Conservation (phyloP, 2,329 filamentous ascomycete species). For the Talaromyces pinophilus region DNA sequence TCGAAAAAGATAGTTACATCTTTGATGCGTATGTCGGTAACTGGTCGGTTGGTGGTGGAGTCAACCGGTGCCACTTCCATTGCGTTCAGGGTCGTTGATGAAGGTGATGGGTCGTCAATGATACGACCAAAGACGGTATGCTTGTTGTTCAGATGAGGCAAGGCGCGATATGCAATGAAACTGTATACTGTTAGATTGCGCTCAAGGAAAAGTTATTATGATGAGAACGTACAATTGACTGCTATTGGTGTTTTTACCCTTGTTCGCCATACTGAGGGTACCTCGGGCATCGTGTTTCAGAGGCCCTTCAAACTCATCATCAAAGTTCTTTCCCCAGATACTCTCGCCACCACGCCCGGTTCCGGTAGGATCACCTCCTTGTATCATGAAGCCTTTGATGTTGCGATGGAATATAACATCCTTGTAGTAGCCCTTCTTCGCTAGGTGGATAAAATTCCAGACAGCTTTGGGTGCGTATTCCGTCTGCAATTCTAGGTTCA, state of each 20-base stretch:
- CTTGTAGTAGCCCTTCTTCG: constrained; percentile 87
- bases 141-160: constrained; percentile 86
- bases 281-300: constrained; percentile 80
- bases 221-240: constrained; percentile 66
- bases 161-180: constrained; percentile 86
- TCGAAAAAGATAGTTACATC: constrained; percentile 87
- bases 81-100: constrained; percentile 58
- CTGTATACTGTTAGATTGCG: constrained; percentile 28
- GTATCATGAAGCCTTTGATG: constrained; percentile 96
- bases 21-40: constrained; percentile 75
- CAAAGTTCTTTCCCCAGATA: constrained; percentile 92
- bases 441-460: constrained; percentile 91
- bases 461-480: constrained; percentile 91
- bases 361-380: constrained; percentile 91
- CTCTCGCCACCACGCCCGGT: constrained; percentile 87
- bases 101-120: constrained; percentile 62
- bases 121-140: constrained; percentile 95
- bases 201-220: background rate
- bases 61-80: constrained; percentile 79
- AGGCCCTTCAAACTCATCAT: constrained; percentile 89
- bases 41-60: constrained; percentile 69
- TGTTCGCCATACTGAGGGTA: constrained; percentile 92
- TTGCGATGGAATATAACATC: constrained; percentile 86
- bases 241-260: constrained; percentile 96
- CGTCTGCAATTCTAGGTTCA: constrained; percentile 87